A percentile compares a stretch with the other conserved stretches of the same genome.
Evolutionary conservation across 2,329 filamentous ascomycete genomes (phyloP).

Genomic region (Acrocalymma vagum): DNA sequence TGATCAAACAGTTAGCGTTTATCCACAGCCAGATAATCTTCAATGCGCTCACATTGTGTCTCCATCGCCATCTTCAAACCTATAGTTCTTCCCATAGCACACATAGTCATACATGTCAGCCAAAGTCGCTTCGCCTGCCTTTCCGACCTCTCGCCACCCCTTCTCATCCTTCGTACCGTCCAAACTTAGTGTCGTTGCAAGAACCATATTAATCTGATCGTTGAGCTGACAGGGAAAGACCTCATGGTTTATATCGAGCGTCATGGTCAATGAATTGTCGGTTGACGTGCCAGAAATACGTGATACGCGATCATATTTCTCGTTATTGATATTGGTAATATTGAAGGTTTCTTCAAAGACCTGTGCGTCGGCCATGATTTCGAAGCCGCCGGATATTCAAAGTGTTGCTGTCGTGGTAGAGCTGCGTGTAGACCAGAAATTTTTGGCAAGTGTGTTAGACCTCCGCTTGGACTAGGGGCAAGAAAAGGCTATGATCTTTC

Average conservation of each 20-base stretch:
- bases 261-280: conserved; percentile 80
- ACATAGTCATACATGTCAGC: conserved; percentile 89
- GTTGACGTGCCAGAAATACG: conserved; percentile 80
- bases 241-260: conserved; percentile 93
- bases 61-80: conserved; percentile 83
- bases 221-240: conserved; percentile 80
- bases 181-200: conserved; percentile 85
- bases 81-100: conserved; percentile 87
- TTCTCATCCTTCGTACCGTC: conserved; percentile 72
- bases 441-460: too few species aligned
- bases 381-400: too few species aligned
- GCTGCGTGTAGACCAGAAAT: too few species aligned
- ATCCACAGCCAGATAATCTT: conserved; percentile 1
- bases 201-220: conserved; percentile 80
- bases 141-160: conserved; percentile 72
- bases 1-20: conserved; percentile 53
- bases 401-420: too few species aligned
- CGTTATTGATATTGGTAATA: conserved; percentile 78
- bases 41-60: conserved; percentile 78
- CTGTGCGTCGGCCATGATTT: conserved; percentile 82
- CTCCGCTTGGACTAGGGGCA: too few species aligned
- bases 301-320: conserved; percentile 95
- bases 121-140: conserved; percentile 60
- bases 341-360: conserved; percentile 95
- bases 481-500: too few species aligned